Evolutionary conservation across 2,329 filamentous ascomycete species (phyloP).

Genomic region (Fulvia fulva): DNA sequence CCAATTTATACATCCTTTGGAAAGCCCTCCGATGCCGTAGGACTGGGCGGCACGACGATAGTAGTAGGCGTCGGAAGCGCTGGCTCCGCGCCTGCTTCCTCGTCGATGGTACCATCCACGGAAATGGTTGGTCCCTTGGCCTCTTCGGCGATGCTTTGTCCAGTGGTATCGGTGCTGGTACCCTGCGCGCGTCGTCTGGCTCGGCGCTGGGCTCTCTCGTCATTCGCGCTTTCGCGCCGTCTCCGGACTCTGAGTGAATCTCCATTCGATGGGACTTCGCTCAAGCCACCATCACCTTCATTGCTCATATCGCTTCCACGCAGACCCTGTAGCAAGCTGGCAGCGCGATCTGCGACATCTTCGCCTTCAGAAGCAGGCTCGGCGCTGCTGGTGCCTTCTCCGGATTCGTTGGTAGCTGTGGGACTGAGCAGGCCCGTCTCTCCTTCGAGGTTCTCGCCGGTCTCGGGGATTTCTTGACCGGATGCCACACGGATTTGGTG

Average conservation of each 20-base stretch:
- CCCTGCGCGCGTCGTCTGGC: constrained; percentile 45
- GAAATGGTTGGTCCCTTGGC: constrained; percentile 5
- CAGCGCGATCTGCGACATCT: constrained; percentile 81
- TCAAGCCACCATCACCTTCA: constrained; percentile 48
- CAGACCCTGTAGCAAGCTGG: constrained; percentile 77
- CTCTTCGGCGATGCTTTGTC: constrained; percentile 26
- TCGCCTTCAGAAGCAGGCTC: constrained; percentile 48
- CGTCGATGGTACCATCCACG: background rate
- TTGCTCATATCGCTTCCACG: constrained; percentile 60
- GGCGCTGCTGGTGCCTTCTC: constrained; percentile 21
- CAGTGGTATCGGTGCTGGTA: constrained; percentile 31
- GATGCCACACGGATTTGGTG: constrained; percentile 87
- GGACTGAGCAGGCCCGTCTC: constrained; percentile 32
- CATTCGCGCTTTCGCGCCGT: constrained; percentile 70
- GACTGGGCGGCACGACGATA: constrained; percentile 31
- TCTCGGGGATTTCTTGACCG: constrained; percentile 81
- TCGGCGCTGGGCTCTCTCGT: constrained; percentile 66
- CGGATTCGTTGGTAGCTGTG: constrained; percentile 21
- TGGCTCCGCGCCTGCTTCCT: constrained; percentile 1
- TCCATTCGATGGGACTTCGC: constrained; percentile 30
- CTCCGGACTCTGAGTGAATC: constrained; percentile 54
- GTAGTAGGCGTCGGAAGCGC: constrained; percentile 19
- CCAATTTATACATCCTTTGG: background rate
- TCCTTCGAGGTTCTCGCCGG: constrained; percentile 30
- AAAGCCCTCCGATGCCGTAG: constrained; percentile 16